Evolutionary conservation across 306 rosid genomes (phyloP).

Genomic region (Sechiopsis laciniata): DNA sequence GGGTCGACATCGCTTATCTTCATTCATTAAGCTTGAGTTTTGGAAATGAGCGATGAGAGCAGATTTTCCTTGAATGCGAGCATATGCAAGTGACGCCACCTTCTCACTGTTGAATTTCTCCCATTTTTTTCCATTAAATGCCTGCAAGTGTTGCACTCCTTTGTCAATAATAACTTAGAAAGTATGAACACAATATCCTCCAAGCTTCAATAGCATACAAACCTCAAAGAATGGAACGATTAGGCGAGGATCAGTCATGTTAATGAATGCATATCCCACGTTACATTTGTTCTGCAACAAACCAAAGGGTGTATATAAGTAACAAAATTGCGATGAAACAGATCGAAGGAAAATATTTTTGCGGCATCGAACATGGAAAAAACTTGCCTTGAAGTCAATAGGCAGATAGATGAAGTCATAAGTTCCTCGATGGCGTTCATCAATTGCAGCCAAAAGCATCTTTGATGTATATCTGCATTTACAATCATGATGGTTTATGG

Average conservation of each 20-base stretch:
- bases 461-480: conserved; percentile 40
- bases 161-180: conserved; percentile 1
- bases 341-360: background rate
- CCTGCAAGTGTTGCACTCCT: conserved; percentile 25
- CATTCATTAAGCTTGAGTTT: conserved; percentile 48
- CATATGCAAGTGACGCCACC: conserved; percentile 47
- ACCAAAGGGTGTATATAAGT: too few species aligned
- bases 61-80: conserved; percentile 45
- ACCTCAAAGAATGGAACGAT: conserved; percentile 42
- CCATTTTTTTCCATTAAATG: conserved; percentile 47
- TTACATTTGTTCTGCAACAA: conserved; percentile 44
- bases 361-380: background rate
- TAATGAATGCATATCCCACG: conserved; percentile 45
- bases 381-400: conserved; percentile 44
- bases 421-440: conserved; percentile 45
- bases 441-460: conserved; percentile 49
- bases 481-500: background rate
- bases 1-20: conserved; percentile 49
- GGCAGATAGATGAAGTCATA: conserved; percentile 43
- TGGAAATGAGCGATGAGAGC: conserved; percentile 46
- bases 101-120: conserved; percentile 49
- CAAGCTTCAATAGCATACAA: conserved; percentile 14
- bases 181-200: conserved; percentile 7
- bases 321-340: conserved; percentile 1
- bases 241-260: conserved; percentile 38